Evolutionary conservation across 106 monocot species (phyloP).

Genomic region (Dactylorhiza incarnata): DNA sequence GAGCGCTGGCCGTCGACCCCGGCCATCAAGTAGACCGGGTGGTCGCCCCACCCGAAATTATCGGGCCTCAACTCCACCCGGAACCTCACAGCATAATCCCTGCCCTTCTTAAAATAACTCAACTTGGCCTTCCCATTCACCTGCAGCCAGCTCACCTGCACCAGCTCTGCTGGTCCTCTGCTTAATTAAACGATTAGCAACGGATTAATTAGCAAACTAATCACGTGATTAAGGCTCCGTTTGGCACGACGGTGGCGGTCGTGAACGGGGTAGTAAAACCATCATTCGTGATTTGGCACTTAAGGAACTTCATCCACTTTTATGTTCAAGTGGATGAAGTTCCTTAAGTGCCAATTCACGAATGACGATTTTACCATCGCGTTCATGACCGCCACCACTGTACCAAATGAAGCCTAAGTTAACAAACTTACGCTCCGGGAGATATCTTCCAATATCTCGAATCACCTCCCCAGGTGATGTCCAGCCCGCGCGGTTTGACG

Average conservation of each 20-base stretch:
- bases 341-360: too few relatives aligned
- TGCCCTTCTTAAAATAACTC: background rate
- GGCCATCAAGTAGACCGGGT: conserved; percentile 3
- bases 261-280: too few relatives aligned
- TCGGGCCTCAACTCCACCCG: conserved; percentile 7
- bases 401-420: background rate
- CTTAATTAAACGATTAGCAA: background rate
- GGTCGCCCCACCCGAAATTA: conserved; percentile 9
- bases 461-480: conserved; percentile 13
- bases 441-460: conserved; percentile 1
- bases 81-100: conserved; percentile 7
- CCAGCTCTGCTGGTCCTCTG: conserved; percentile 11
- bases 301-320: too few relatives aligned
- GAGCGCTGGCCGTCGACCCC: background rate
- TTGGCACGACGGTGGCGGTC: too few relatives aligned
- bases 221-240: background rate
- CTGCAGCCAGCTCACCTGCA: conserved; percentile 21
- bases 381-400: too few relatives aligned
- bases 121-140: conserved; percentile 1
- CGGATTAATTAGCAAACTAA: too few relatives aligned
- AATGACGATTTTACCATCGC: too few relatives aligned
- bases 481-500: background rate
- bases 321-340: too few relatives aligned
- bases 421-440: background rate
- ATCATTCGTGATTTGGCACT: too few relatives aligned